Base-by-base conservation (phyloP, 164 flowering plant genomes). In the Cinnamomum micranthum region DNA sequence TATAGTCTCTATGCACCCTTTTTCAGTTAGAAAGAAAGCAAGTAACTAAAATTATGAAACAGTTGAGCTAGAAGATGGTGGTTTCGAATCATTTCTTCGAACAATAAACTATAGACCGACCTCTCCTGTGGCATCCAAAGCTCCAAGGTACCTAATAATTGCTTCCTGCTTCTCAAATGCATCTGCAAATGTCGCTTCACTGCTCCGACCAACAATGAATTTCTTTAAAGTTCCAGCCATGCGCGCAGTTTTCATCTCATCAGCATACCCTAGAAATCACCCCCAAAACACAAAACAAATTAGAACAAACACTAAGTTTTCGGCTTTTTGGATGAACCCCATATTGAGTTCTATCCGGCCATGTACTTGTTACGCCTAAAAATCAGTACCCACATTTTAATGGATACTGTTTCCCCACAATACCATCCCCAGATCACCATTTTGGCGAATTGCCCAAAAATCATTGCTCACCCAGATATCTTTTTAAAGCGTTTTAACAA, bases 151-250 rank as follows among this genome's bases (percentile, higher is more conserved):
- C 27, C 97, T 88, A 80, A 93, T 78, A 62, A 95, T 88, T 0
- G 89, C 89, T 81, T 95, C 97, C 72, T 90, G 93, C 84, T 93
- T 95, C 86, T 84, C 92, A n/a, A 93, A 93, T 70, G 97, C 89
- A 73, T 88, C 96, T 0, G 89, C 74, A 70, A 91, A 89, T 17
- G 95, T 92, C 0, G 94, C 94, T 63, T 85, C 92, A 35, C 97
- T 95, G 85, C 98, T 84, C 74, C 99, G 63, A 64, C 99, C 98
- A 31, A 91, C 93, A 0, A 93, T 71, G 71, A 79, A 95, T 20
- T 92, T 77, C 88, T 92, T 92, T 50, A 93, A 84, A 4, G 85
- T 76, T 66, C 94, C 95, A 28, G 82, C 66, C 71, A 80, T 89
- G 72, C 90, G 87, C 0, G 98, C 98, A 25, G 82, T 88, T 79